Conservation (phyloP, 108 stramenopile genomes). For the Cyclotella cryptica region DNA sequence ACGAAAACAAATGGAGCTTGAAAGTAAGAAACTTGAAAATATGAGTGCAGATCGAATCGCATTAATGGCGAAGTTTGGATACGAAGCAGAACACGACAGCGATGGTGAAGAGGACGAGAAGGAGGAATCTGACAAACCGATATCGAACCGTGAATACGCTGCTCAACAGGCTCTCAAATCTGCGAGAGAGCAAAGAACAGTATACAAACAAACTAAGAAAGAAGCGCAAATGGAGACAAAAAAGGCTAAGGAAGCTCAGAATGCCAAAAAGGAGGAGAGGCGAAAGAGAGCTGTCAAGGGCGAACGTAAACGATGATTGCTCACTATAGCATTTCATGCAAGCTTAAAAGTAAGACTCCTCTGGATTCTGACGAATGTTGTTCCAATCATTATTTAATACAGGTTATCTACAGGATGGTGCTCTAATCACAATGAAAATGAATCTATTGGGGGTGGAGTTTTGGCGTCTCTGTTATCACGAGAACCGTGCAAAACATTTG, state of each 20-base stretch:
- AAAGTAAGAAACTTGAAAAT: conserved; percentile 40
- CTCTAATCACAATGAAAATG: conserved; percentile 13
- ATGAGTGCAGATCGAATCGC: conserved; percentile 74
- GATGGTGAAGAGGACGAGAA: conserved; percentile 52
- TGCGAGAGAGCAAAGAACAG: conserved; percentile 36
- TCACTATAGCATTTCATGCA: too few relatives aligned
- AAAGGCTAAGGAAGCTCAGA: conserved; percentile 47
- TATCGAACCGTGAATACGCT: conserved; percentile 64
- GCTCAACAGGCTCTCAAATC: conserved; percentile 45
- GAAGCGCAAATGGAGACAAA: conserved; percentile 42
- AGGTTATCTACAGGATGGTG: conserved; percentile 6
- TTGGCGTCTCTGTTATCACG: background rate
- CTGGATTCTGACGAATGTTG: too few relatives aligned
- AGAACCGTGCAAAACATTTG: background rate
- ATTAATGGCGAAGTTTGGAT: conserved; percentile 79
- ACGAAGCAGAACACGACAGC: conserved; percentile 62
- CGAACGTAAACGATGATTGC: conserved; percentile 56
- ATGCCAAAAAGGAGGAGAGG: conserved; percentile 79
- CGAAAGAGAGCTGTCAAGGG: conserved; percentile 70
- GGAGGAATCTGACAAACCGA: conserved; percentile 29
- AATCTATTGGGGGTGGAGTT: conserved; percentile 23
- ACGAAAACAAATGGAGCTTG: conserved; percentile 33
- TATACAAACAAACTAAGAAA: conserved; percentile 29
- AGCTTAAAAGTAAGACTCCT: too few relatives aligned
- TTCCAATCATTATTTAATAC: conserved; percentile 1